These are phyloP conservation scores for Coniochaeta hoffmannii DNA, from an alignment of 2,329 filamentous ascomycete species.

Conservation along the genomic window DNA sequence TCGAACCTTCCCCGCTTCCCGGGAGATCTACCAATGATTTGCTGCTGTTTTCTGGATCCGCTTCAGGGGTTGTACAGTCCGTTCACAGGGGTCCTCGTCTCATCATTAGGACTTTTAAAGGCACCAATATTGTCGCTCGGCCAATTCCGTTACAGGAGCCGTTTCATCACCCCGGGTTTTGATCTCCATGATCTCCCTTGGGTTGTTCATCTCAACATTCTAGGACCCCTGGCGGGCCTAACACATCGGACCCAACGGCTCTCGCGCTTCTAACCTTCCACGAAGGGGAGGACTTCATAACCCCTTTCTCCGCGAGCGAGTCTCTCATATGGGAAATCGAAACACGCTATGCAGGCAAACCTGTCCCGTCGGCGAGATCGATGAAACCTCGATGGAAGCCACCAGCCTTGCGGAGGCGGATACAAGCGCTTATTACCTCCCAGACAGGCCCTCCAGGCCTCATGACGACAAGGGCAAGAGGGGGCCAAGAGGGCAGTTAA, in stretches of 20 bases:
- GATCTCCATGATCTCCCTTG: constrained; percentile 5
- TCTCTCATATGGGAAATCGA: not conserved
- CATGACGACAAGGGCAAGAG: not conserved
- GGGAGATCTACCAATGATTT: not conserved
- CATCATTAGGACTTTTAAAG: not conserved
- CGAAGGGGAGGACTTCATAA: not conserved
- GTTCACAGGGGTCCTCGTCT: constrained; percentile 3
- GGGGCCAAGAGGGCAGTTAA: not conserved
- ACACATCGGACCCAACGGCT: not conserved
- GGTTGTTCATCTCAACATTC: not conserved
- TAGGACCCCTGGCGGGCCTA: not conserved
- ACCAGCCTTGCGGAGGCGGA: not conserved
- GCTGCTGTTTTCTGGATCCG: not conserved
- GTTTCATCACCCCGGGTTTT: constrained; percentile 15
- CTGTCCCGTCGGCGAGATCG: not conserved
- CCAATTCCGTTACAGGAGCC: constrained; percentile 13
- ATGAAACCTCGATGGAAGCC: not conserved
- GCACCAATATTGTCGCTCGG: constrained; percentile 3
- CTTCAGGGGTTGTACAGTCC: not conserved
- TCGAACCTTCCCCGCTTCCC: not conserved
- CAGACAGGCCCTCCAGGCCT: not conserved
- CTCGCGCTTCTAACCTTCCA: not conserved
- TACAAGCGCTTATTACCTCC: not conserved
- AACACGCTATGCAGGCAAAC: not conserved
- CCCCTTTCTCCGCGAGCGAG: not conserved